These are phyloP conservation scores for Actinomortierella wolfii DNA, from an alignment of 371 early-diverging fungal genomes.

Conservation along the genomic window DNA sequence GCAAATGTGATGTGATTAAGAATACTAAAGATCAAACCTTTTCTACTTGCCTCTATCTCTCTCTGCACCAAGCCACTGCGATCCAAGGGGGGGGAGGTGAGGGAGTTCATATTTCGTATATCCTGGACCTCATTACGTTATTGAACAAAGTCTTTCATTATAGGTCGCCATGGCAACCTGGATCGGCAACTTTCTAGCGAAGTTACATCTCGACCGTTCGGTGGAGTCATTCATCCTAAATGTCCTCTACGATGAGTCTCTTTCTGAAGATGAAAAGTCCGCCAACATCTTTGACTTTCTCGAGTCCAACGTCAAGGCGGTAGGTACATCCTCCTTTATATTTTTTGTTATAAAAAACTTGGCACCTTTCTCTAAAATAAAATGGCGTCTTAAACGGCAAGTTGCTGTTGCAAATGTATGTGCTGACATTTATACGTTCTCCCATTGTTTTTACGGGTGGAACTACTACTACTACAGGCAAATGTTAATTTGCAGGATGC, in stretches of 20 bases:
- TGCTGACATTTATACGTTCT: no score
- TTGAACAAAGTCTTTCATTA: not conserved
- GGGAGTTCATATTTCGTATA: not conserved
- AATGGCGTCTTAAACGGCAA: no score
- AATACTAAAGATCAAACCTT: not conserved
- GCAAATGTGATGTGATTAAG: not conserved
- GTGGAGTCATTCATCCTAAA: constrained; percentile 32
- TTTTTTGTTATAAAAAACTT: no score
- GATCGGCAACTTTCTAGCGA: constrained; percentile 38
- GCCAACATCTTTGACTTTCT: constrained; percentile 33
- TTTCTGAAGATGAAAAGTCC: constrained; percentile 41
- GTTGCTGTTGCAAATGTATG: no score
- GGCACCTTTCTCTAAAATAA: no score
- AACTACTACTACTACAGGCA: no score
- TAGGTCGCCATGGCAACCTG: constrained; percentile 31
- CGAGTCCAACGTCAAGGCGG: constrained; percentile 26
- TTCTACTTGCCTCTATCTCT: no score
- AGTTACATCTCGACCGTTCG: constrained; percentile 30
- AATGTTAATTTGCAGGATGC: constrained; percentile 41
- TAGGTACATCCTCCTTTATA: constrained; percentile 9
- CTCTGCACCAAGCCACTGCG: constrained; percentile 1
- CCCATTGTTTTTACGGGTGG: no score
- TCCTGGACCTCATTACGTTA: not conserved
- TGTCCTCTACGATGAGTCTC: constrained; percentile 29
- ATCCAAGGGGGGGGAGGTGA: no score